A percentile compares a stretch with the other conserved stretches of the same genome.
phyloP scores from a whole-genome alignment of 768 basidiomycete species.

The Tylopilus felleus region DNA sequence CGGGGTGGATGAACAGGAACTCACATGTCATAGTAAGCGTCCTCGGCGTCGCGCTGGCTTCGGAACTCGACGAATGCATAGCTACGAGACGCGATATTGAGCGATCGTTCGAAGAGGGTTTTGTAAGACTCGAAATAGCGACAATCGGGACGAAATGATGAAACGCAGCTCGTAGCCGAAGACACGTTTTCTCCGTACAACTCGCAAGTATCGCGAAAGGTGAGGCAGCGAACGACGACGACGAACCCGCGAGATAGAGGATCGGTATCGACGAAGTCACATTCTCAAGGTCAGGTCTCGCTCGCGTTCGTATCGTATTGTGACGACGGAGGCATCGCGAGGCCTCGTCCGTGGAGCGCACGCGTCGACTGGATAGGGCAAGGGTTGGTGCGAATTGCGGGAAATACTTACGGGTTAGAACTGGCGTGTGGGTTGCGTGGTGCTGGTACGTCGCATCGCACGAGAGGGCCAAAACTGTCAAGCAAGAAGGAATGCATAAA shows the following conservation, averaged over 20 bases:
- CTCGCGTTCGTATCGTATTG: conserved; percentile 30
- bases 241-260: conserved; percentile 30
- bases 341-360: conserved; percentile 32
- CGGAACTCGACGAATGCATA: conserved; percentile 88
- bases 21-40: conserved; percentile 82
- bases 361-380: conserved; percentile 38
- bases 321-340: conserved; percentile 23
- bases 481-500: conserved; percentile 3
- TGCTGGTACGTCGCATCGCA: conserved; percentile 88
- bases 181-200: conserved; percentile 28
- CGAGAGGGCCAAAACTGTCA: conserved; percentile 70
- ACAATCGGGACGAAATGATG: conserved; percentile 29
- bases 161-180: conserved; percentile 25
- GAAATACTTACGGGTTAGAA: conserved; percentile 75
- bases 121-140: conserved; percentile 37
- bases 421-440: conserved; percentile 73
- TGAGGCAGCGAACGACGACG: conserved; percentile 25
- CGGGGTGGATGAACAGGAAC: conserved; percentile 22
- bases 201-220: conserved; percentile 26
- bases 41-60: conserved; percentile 73
- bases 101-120: conserved; percentile 42
- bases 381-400: conserved; percentile 25
- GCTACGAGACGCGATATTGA: conserved; percentile 63
- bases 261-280: conserved; percentile 29
- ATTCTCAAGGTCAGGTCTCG: conserved; percentile 22